Percentiles rank a stretch among this genome's conserved stretches.
Evolutionary conservation across 495 filamentous ascomycete genomes (phyloP).

Genomic region (Parathielavia appendiculata): DNA sequence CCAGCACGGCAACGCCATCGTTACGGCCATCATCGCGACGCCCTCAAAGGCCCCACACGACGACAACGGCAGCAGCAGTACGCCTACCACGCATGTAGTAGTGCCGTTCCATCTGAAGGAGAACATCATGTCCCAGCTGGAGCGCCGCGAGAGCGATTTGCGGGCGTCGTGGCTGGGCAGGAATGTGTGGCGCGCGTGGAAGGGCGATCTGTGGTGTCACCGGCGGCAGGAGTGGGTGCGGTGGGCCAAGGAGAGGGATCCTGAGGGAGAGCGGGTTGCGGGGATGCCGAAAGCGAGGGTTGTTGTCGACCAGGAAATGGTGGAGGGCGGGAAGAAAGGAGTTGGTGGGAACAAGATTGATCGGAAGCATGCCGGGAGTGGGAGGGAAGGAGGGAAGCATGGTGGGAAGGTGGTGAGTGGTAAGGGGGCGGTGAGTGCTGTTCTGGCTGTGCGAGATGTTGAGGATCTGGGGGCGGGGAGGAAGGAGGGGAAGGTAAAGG

Average conservation of each 20-base stretch:
- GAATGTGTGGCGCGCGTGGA: constrained; percentile 88
- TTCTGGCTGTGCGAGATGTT: not conserved
- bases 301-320: not conserved
- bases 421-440: not conserved
- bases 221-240: constrained; percentile 63
- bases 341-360: no score
- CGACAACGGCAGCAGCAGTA: constrained; percentile 18
- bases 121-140: constrained; percentile 43
- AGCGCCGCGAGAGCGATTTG: constrained; percentile 54
- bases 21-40: constrained; percentile 71
- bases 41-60: constrained; percentile 45
- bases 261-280: constrained; percentile 29
- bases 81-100: constrained; percentile 26
- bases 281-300: constrained; percentile 15
- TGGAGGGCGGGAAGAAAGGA: constrained; percentile 9
- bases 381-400: not conserved
- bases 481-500: not conserved
- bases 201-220: constrained; percentile 69
- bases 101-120: constrained; percentile 52
- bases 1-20: constrained; percentile 67
- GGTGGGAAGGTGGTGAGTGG: not conserved
- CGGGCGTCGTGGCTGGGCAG: constrained; percentile 71
- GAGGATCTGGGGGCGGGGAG: not conserved
- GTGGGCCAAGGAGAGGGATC: constrained; percentile 55
- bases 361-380: no score